Base-by-base conservation (phyloP, 2,329 filamentous ascomycete species). In the Sclerotinia minor region DNA sequence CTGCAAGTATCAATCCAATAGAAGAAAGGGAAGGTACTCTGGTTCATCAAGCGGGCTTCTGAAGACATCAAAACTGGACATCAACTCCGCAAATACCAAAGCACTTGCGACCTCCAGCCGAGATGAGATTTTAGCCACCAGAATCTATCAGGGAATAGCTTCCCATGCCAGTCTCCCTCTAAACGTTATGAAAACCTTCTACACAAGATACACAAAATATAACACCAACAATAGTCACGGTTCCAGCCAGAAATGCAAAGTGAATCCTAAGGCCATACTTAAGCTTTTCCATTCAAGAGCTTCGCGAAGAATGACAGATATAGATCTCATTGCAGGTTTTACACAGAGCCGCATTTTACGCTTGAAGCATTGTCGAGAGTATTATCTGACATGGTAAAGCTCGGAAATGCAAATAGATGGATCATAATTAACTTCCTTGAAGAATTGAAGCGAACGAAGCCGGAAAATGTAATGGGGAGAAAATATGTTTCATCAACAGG, bases 331-430 rank as follows among this genome's bases (percentile, higher is more conserved):
- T 8, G 75, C 77, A 0, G 73, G 80, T 2, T 77, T 79, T 60
- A 67, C 73, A 9, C 70, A 35, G 68, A 72, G 1, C 74, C 76
- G 17, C 79, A 81, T 68, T 74, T 76, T 11, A 73, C 79, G 70
- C n/a, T 80, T 7, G 78, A 81, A 69, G 72, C 80, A 32, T 50
- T 80, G 0, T 71, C 76, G 0, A 72, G 71, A 35, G 72, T 74
- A 5, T 53, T 74, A 5, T 53, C 64, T 9, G 69, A 71, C 2
- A 67, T 68, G 19, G 73, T 76, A 13, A 73, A 75, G 0, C 71
- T 74, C 53, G 64, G 70, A 6, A 72, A 71, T 24, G 69, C 72
- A 24, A 68, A 71, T 3, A 68, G 74, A 26, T 79, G 77, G 76
- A 72, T 0, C 29, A 59, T 52, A 11, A n/a, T n/a, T n/a, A n/a